Evolutionary conservation across 768 basidiomycete genomes (phyloP).

Genomic region (Leucocoprinus birnbaumii): DNA sequence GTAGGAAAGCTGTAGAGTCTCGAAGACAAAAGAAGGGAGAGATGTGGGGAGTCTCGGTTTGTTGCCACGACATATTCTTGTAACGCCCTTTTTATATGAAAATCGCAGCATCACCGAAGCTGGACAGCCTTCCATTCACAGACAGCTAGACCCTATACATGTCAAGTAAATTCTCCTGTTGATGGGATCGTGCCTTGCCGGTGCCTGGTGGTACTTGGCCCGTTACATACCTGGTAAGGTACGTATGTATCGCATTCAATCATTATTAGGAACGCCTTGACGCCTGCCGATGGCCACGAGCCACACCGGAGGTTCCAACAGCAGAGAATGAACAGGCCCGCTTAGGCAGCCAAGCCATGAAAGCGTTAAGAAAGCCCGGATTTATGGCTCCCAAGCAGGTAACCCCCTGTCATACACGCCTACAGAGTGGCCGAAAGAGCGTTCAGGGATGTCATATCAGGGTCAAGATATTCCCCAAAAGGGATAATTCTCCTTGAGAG

Average conservation of each 20-base stretch:
- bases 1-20: too few relatives aligned
- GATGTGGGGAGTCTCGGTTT: not conserved
- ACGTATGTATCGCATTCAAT: not conserved
- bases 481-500: not conserved
- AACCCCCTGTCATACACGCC: not conserved
- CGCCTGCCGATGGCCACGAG: too few relatives aligned
- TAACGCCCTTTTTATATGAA: slow-evolving; percentile 1
- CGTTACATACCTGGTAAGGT: not conserved
- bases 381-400: not conserved
- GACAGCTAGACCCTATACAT: slow-evolving; percentile 1
- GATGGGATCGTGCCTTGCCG: slow-evolving; percentile 4
- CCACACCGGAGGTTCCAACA: not conserved
- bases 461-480: not conserved
- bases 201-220: slow-evolving; percentile 7
- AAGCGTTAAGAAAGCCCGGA: too few relatives aligned
- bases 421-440: too few relatives aligned
- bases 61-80: not conserved
- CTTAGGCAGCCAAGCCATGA: not conserved
- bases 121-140: not conserved
- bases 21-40: too few relatives aligned
- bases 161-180: not conserved
- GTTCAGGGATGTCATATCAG: too few relatives aligned
- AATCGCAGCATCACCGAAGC: not conserved
- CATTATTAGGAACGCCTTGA: not conserved
- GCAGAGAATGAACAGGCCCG: not conserved